Base-by-base conservation (phyloP, 2,329 filamentous ascomycete species). In the Scytalidium sp. region DNA sequence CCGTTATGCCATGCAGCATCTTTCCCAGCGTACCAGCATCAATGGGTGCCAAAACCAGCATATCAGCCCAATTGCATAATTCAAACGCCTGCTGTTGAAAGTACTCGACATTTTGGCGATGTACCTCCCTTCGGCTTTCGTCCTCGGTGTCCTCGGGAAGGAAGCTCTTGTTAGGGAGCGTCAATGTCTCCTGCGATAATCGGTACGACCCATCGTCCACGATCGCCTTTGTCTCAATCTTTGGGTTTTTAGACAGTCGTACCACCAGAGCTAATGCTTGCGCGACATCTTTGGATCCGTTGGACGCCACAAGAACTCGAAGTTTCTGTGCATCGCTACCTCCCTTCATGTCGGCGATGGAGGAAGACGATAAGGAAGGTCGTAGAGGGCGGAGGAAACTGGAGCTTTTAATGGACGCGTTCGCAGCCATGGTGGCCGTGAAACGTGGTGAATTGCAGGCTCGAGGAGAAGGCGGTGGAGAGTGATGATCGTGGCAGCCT, bases 1-100 rank as follows among this genome's bases (percentile, higher is more conserved):
- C 90, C 2, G 89, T 85, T 50, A 93, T 80, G 46, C 92, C 92
- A 47, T 86, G 83, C 63, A 96, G 76, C 90, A 97, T 96, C 65
- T 90, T 90, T 23, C 88, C 88, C 49, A 96, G 77, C 49, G 85
- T 86, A 64, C 94, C 88, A 7, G 90, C 89, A 66, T 94, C 88
- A 44, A 96, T 85, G 3, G 92, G 90, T 6, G 88, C 88, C 49
- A 96, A 80, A 25, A 96, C 84, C 51, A 96, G 76, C 57, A 96
- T 72, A 67, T 96, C 88, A 5, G 92, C 90, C 92, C 92, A 97
- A 53, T 89, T 81, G 56, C 90, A 89, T 52, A 95, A 70, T 56
- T 90, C 85, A 57, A 75, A 81, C 3, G 75, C 83, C 54, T 75
- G 78, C 64, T 70, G 71, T 53, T 70, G 71, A 50, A 75, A 78